These are phyloP conservation scores for Hanseniaspora jakobsenii DNA, from an alignment of 805 yeast species.

Conservation along the genomic window DNA sequence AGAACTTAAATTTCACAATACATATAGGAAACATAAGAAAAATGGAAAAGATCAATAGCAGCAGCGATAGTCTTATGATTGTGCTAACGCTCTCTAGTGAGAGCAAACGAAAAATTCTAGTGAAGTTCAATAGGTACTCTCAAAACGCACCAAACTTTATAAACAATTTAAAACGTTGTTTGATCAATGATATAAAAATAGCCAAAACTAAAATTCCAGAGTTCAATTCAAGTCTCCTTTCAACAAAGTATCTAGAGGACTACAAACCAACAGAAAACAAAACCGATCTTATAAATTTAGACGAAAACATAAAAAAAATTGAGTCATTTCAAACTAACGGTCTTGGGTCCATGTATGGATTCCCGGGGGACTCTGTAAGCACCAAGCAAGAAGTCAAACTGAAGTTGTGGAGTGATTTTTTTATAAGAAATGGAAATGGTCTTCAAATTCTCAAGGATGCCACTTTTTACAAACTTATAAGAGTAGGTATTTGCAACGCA, in stretches of 20 bases:
- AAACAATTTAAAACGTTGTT: constrained; percentile 44
- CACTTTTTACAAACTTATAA: constrained; percentile 65
- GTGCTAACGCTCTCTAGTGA: constrained; percentile 58
- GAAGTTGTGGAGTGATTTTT: constrained; percentile 88
- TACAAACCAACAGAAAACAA: not conserved
- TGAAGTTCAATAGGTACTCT: constrained; percentile 32
- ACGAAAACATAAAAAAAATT: constrained; percentile 23
- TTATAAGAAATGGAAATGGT: constrained; percentile 73
- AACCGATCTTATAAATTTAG: constrained; percentile 43
- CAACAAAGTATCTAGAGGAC: not conserved
- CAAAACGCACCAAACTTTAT: constrained; percentile 67
- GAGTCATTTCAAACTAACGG: constrained; percentile 66
- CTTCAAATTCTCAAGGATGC: constrained; percentile 62
- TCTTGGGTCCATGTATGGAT: constrained; percentile 68
- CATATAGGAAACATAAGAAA: constrained; percentile 70
- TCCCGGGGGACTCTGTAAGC: constrained; percentile 77
- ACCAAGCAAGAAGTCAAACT: constrained; percentile 72
- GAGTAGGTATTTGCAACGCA: constrained; percentile 91
- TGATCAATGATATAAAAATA: constrained; percentile 51
- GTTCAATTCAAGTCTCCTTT: not conserved
- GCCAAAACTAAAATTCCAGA: constrained; percentile 39
- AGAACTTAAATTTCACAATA: constrained; percentile 53
- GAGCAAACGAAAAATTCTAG: constrained; percentile 21
- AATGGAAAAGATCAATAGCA: constrained; percentile 74
- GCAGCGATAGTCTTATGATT: constrained; percentile 66